These are phyloP conservation scores for Hymenochaete sp. DNA, from an alignment of 1,284 basidiomycete genomes.

Conservation along the genomic window DNA sequence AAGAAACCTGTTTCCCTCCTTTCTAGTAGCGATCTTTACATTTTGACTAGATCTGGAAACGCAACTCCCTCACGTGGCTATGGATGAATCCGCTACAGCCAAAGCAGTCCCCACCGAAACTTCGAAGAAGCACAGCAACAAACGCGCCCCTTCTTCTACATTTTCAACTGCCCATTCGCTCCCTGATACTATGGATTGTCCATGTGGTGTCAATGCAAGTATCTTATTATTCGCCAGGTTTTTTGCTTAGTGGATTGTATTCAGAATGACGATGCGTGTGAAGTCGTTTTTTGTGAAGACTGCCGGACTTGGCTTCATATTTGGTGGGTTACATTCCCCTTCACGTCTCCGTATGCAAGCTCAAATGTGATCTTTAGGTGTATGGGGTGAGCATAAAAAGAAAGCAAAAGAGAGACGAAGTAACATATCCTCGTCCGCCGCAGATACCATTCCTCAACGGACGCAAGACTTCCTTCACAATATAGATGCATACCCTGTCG, in stretches of 20 bases:
- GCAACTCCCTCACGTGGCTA: slow-evolving; percentile 27
- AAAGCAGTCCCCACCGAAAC: too few species aligned
- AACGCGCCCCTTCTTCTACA: not conserved
- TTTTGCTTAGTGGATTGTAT: not conserved
- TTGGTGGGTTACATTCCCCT: slow-evolving; percentile 40
- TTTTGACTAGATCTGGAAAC: slow-evolving; percentile 38
- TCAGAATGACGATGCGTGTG: slow-evolving; percentile 38
- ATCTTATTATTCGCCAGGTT: slow-evolving; percentile 1
- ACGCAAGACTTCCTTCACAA: slow-evolving; percentile 44
- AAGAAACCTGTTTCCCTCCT: not conserved
- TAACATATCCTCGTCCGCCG: slow-evolving; percentile 1
- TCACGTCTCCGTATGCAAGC: slow-evolving; percentile 19
- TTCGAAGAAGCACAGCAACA: too few species aligned
- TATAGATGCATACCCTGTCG: slow-evolving; percentile 69
- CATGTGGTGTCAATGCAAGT: slow-evolving; percentile 53
- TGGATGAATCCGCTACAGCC: not conserved
- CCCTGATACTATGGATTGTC: slow-evolving; percentile 33
- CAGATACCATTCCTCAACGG: slow-evolving; percentile 55
- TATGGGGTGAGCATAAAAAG: slow-evolving; percentile 47
- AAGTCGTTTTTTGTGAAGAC: slow-evolving; percentile 53
- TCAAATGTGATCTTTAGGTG: slow-evolving; percentile 44
- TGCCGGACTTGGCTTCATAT: slow-evolving; percentile 66
- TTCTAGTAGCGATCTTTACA: not conserved
- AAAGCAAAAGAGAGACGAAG: not conserved
- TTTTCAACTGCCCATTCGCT: slow-evolving; percentile 3